These are phyloP conservation scores for Amauroascus niger DNA, from an alignment of 2,329 filamentous ascomycete genomes.

Conservation along the genomic window DNA sequence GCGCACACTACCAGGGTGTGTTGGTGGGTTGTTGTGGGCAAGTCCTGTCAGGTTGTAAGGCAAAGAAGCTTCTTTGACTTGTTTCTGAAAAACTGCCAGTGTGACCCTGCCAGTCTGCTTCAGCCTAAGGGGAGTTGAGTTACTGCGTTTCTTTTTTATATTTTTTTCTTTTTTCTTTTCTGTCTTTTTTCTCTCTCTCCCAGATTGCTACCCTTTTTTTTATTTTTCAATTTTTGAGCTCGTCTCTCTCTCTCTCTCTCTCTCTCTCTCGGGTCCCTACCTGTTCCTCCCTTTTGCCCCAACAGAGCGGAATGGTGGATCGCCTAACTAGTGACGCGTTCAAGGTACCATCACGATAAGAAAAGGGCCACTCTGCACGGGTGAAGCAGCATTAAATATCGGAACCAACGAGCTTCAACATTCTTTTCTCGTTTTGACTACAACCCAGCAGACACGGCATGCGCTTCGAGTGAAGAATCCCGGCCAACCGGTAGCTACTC, in stretches of 20 bases:
- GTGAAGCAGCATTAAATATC: constrained; percentile 3
- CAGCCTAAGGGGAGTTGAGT: neutral
- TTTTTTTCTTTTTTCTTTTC: neutral
- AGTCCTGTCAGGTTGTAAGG: neutral
- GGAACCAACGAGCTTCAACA: neutral
- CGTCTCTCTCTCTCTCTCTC: neutral
- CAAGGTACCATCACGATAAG: constrained; percentile 3
- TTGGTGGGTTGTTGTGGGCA: neutral
- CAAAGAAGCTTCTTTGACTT: neutral
- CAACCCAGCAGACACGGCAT: neutral
- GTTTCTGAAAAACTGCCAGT: neutral
- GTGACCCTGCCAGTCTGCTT: constrained; percentile 5
- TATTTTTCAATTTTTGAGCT: neutral
- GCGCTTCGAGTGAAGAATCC: neutral
- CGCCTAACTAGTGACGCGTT: neutral
- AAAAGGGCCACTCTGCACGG: constrained; percentile 1
- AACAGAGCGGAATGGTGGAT: constrained; percentile 8
- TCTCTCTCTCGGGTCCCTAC: neutral
- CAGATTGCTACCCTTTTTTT: too few species aligned
- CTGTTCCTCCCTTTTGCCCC: neutral
- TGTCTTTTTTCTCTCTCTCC: too few species aligned
- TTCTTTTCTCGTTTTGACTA: neutral
- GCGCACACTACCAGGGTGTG: constrained; percentile 1
- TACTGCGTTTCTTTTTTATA: neutral
- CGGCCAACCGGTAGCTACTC: neutral